These are phyloP conservation scores for Saccharum officinarum DNA, from an alignment of 176 grass and related monocot genomes.

Conservation along the genomic window DNA sequence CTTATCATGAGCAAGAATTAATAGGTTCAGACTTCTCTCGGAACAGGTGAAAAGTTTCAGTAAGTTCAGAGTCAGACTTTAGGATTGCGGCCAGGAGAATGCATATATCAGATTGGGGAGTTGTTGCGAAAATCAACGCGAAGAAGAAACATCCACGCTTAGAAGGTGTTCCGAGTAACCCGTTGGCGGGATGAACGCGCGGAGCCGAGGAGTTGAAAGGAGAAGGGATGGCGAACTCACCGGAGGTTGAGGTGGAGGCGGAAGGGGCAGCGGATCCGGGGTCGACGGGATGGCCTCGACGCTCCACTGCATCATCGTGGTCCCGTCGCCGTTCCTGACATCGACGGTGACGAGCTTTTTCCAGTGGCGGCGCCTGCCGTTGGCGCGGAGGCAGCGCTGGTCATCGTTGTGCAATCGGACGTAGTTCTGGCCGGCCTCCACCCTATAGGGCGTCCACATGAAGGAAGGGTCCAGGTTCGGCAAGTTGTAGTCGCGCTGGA, in stretches of 20 bases:
- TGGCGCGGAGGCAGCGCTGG: conserved; percentile 16
- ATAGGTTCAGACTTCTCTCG: neutral
- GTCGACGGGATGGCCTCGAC: neutral
- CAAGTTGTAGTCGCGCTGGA: neutral
- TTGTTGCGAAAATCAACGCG: neutral
- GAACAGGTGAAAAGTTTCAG: neutral
- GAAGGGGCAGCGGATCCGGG: neutral
- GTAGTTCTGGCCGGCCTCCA: neutral
- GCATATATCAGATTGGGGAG: neutral
- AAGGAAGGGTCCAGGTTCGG: neutral
- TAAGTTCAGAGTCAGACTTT: no score
- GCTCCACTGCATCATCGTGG: conserved; percentile 3
- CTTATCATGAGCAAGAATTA: neutral
- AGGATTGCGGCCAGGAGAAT: neutral
- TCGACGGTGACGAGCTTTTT: neutral
- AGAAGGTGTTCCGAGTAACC: neutral
- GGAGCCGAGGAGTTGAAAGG: neutral
- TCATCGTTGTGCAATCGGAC: neutral
- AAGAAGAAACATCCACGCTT: neutral
- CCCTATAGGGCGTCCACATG: neutral
- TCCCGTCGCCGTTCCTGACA: neutral
- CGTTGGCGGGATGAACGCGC: neutral
- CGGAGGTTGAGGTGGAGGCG: neutral
- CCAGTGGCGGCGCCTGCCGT: neutral
- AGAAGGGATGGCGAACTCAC: neutral